Evolutionary conservation across 129 eudicot species (phyloP).

Genomic region (Chrysanthemum lavandulifolium): DNA sequence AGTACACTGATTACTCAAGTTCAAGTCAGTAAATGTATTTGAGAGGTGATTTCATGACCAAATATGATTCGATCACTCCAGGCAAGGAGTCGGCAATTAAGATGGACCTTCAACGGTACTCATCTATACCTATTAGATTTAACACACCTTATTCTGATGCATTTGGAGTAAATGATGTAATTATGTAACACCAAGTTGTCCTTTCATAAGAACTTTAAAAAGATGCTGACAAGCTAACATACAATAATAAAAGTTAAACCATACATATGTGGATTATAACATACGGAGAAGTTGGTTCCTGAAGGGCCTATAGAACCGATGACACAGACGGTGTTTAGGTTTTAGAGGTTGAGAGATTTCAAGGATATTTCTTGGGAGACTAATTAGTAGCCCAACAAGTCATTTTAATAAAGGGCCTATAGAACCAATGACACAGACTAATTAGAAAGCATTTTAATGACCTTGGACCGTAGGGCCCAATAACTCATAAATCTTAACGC

Average conservation of each 20-base stretch:
- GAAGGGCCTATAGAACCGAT: not conserved
- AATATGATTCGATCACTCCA: too few relatives aligned
- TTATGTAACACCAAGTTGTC: conserved; percentile 14
- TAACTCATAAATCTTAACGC: not conserved
- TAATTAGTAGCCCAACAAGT: conserved; percentile 5
- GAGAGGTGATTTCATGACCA: not conserved
- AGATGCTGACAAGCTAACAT: not conserved
- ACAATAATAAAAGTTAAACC: conserved; percentile 1
- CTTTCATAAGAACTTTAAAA: not conserved
- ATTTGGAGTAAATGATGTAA: not conserved
- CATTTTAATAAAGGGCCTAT: not conserved
- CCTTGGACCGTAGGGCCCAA: not conserved
- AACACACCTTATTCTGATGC: not conserved
- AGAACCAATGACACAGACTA: too few relatives aligned
- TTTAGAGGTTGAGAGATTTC: not conserved
- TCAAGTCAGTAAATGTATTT: not conserved
- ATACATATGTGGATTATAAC: not conserved
- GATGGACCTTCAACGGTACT: too few relatives aligned
- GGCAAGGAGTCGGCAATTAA: too few relatives aligned
- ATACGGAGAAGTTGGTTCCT: not conserved
- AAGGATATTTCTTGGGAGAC: conserved; percentile 9
- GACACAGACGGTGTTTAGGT: not conserved
- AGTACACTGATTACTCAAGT: not conserved
- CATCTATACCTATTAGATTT: too few relatives aligned
- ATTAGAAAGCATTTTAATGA: not conserved